phyloP scores from a whole-genome alignment of 2,329 filamentous ascomycete species.

The Claviceps monticola region DNA sequence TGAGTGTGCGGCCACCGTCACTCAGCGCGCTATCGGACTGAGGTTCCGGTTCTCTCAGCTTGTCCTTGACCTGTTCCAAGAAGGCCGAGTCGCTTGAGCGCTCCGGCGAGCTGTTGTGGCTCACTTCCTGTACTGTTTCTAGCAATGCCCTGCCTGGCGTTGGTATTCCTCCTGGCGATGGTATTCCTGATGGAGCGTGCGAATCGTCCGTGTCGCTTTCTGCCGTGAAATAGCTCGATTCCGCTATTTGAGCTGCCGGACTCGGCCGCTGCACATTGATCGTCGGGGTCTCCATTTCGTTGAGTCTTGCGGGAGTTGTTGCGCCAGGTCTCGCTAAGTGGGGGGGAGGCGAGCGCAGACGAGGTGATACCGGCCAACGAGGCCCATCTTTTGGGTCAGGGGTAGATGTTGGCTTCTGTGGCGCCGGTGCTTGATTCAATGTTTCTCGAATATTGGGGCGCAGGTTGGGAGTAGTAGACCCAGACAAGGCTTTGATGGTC shows the following conservation, averaged over 20 bases:
- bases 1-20: constrained; percentile 27
- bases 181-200: constrained; percentile 32
- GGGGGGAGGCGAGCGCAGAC: constrained; percentile 65
- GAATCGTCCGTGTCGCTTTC: constrained; percentile 41
- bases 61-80: constrained; percentile 38
- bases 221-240: constrained; percentile 23
- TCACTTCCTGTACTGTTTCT: constrained; percentile 87
- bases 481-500: constrained; percentile 53
- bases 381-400: constrained; percentile 42
- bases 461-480: constrained; percentile 52
- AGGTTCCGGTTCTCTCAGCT: constrained; percentile 26
- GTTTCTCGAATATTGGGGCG: constrained; percentile 47
- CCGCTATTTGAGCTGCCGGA: constrained; percentile 30
- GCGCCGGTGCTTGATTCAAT: constrained; percentile 44
- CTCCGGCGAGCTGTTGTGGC: constrained; percentile 57
- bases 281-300: constrained; percentile 34
- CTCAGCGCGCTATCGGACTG: constrained; percentile 27
- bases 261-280: constrained; percentile 40
- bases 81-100: constrained; percentile 28
- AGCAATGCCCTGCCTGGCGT: constrained; percentile 51
- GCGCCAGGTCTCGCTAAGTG: constrained; percentile 31
- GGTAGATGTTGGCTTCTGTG: constrained; percentile 44
- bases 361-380: constrained; percentile 65
- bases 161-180: constrained; percentile 44
- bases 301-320: constrained; percentile 27